phyloP scores from a whole-genome alignment of 1,139 yeast species.

The Zygoascus hellenicus region DNA sequence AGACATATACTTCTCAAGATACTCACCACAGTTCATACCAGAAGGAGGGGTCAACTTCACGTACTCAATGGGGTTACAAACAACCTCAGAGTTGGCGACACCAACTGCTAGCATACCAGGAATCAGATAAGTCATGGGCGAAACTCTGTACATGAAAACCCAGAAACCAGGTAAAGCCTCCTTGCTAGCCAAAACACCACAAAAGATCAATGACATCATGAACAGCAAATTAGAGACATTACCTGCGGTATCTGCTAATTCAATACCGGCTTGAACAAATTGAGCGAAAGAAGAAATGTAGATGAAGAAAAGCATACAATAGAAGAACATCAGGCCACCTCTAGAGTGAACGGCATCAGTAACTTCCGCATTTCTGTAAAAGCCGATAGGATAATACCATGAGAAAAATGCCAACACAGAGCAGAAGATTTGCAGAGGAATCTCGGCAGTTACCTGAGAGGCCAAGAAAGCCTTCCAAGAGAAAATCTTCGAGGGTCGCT shows the following conservation, averaged over 20 bases:
- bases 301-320: constrained; percentile 49
- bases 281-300: constrained; percentile 64
- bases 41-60: constrained; percentile 50
- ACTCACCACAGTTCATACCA: constrained; percentile 56
- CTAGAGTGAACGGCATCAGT: constrained; percentile 51
- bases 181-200: constrained; percentile 73
- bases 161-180: constrained; percentile 57
- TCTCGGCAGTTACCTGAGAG: constrained; percentile 64
- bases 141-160: constrained; percentile 63
- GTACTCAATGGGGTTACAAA: constrained; percentile 49
- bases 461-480: constrained; percentile 56
- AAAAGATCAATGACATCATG: constrained; percentile 65
- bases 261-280: constrained; percentile 54
- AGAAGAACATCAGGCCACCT: constrained; percentile 66
- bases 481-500: constrained; percentile 67
- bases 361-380: constrained; percentile 30
- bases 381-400: constrained; percentile 80
- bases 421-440: constrained; percentile 65
- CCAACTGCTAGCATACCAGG: constrained; percentile 51
- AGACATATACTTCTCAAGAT: constrained; percentile 38
- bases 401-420: constrained; percentile 65
- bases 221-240: constrained; percentile 58
- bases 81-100: constrained; percentile 51
- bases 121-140: constrained; percentile 65
- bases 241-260: constrained; percentile 69